These are phyloP conservation scores for Pisolithus marmoratus DNA, from an alignment of 768 basidiomycete genomes.

Conservation along the genomic window DNA sequence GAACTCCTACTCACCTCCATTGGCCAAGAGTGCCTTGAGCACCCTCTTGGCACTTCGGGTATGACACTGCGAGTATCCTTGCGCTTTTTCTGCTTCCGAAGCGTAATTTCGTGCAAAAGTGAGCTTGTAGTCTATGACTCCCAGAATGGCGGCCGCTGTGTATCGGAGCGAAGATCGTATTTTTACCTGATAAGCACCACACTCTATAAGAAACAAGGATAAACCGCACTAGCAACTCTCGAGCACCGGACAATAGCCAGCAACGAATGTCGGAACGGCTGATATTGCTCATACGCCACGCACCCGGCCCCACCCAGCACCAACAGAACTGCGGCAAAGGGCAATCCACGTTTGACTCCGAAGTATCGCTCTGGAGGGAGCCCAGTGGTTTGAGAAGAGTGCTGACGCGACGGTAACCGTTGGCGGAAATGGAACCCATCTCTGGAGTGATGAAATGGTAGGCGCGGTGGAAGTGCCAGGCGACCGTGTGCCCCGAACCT, in stretches of 20 bases:
- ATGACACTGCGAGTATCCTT: constrained; percentile 76
- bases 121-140: constrained; percentile 68
- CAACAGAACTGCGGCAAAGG: constrained; percentile 20
- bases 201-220: constrained; percentile 24
- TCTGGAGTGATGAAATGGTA: not conserved
- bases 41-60: constrained; percentile 74
- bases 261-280: constrained; percentile 69
- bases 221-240: constrained; percentile 57
- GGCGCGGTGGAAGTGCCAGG: not conserved
- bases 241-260: constrained; percentile 77
- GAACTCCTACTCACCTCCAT: constrained; percentile 57
- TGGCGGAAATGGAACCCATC: not conserved
- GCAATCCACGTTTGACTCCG: constrained; percentile 15
- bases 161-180: constrained; percentile 7
- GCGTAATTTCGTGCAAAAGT: constrained; percentile 52
- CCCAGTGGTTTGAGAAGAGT: not conserved
- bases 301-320: constrained; percentile 28
- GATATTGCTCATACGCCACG: constrained; percentile 58
- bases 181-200: constrained; percentile 21
- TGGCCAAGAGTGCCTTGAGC: constrained; percentile 76
- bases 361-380: constrained; percentile 1
- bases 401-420: not conserved
- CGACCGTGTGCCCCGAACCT: not conserved
- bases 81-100: constrained; percentile 43
- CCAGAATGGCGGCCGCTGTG: constrained; percentile 53